Conservation (phyloP, 805 yeast genomes). For the Ogataea ganodermae region DNA sequence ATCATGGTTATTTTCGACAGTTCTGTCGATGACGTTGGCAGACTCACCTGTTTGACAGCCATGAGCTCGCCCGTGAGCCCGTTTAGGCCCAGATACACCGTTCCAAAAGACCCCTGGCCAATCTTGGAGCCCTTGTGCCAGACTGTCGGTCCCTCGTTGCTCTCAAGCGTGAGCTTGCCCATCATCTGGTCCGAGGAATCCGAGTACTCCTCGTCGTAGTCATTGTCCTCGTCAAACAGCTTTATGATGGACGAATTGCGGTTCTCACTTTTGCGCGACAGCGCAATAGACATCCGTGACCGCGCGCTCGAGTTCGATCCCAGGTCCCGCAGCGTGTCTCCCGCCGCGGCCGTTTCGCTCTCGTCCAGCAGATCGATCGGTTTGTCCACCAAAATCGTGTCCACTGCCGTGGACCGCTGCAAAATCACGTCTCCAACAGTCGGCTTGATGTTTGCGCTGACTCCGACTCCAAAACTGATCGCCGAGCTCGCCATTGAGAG, state of each 20-base stretch:
- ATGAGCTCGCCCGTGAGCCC: conserved; percentile 90
- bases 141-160: conserved; percentile 61
- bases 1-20: conserved; percentile 49
- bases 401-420: conserved; percentile 57
- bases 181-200: conserved; percentile 42
- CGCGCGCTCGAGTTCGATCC: conserved; percentile 5
- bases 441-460: conserved; percentile 35
- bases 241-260: conserved; percentile 47
- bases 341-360: conserved; percentile 1
- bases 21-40: conserved; percentile 46
- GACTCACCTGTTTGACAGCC: conserved; percentile 94
- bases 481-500: conserved; percentile 31
- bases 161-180: conserved; percentile 39
- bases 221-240: conserved; percentile 44
- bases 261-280: conserved; percentile 19
- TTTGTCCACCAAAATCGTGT: conserved; percentile 33
- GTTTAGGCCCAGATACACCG: conserved; percentile 89
- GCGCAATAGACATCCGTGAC: conserved; percentile 26
- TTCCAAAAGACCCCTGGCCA: conserved; percentile 94
- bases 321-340: conserved; percentile 8
- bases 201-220: conserved; percentile 34
- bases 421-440: conserved; percentile 68
- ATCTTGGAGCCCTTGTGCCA: conserved; percentile 94
- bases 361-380: conserved; percentile 24
- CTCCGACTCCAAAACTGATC: conserved; percentile 32